These are phyloP conservation scores for Calonectria fujianensis DNA, from an alignment of 2,329 filamentous ascomycete species.

Conservation along the genomic window DNA sequence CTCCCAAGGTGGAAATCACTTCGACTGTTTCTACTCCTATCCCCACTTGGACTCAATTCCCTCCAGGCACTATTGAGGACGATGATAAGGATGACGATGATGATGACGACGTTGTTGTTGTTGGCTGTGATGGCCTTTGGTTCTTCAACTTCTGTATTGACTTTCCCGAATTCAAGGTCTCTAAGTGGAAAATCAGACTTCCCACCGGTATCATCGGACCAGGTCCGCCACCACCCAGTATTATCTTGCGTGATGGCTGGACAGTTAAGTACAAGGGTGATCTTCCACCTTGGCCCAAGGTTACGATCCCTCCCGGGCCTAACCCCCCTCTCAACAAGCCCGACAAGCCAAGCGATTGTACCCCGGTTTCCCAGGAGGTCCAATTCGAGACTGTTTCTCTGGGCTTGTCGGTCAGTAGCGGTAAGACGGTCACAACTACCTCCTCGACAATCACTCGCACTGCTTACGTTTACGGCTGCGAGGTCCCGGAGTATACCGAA, in stretches of 20 bases:
- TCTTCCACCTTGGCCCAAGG: constrained; percentile 19
- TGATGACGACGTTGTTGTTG: constrained; percentile 5
- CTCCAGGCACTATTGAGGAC: constrained; percentile 5
- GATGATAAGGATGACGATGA: background rate
- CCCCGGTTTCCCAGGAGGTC: constrained; percentile 11
- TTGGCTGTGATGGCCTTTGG: constrained; percentile 11
- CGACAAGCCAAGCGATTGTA: constrained; percentile 13
- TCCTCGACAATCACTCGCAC: constrained; percentile 13
- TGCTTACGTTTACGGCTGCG: constrained; percentile 13
- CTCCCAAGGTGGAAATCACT: constrained; percentile 5
- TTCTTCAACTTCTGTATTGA: constrained; percentile 19
- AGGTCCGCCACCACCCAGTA: constrained; percentile 17
- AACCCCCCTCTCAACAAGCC: constrained; percentile 17
- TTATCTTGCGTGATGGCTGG: constrained; percentile 1
- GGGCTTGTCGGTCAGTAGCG: background rate
- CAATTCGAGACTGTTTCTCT: constrained; percentile 17
- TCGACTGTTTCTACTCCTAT: constrained; percentile 14
- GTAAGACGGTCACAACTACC: constrained; percentile 8
- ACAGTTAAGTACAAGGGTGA: constrained; percentile 17
- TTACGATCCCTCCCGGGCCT: constrained; percentile 13
- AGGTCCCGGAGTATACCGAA: constrained; percentile 11
- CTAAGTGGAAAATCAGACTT: background rate
- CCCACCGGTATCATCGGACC: constrained; percentile 20
- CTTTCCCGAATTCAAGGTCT: constrained; percentile 6
- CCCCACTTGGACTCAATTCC: constrained; percentile 26